phyloP scores from a whole-genome alignment of 179 eudicot genomes.

The Patellifolia procumbens region DNA sequence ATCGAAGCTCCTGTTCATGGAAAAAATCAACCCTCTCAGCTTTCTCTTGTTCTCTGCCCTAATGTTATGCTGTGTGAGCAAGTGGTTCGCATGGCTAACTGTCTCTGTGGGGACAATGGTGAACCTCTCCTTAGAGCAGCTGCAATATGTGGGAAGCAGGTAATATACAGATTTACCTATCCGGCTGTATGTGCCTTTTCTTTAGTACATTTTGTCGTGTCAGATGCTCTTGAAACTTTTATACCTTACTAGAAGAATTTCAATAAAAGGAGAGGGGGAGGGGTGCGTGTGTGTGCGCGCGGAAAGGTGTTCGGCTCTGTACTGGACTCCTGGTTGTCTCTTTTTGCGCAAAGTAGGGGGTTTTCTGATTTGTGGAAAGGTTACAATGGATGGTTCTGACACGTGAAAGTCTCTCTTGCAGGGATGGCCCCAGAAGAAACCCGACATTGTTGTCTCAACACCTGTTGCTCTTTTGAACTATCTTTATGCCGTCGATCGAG shows the following conservation, averaged over 20 bases:
- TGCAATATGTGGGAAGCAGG: constrained; percentile 93
- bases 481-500: constrained; percentile 68
- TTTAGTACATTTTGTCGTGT: not conserved
- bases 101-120: constrained; percentile 54
- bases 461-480: constrained; percentile 89
- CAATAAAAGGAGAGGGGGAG: not conserved
- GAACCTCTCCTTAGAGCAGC: constrained; percentile 71
- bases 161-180: constrained; percentile 24
- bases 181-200: not conserved
- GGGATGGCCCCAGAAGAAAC: constrained; percentile 84
- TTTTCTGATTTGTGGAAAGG: not conserved
- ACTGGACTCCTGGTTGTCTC: too few relatives aligned
- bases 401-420: constrained; percentile 34
- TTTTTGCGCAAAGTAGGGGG: too few relatives aligned
- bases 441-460: constrained; percentile 85
- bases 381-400: constrained; percentile 13
- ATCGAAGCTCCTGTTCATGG: constrained; percentile 27
- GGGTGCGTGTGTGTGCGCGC: too few relatives aligned
- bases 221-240: not conserved
- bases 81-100: constrained; percentile 92
- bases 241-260: not conserved
- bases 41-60: constrained; percentile 88
- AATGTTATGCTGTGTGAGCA: constrained; percentile 98
- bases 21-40: constrained; percentile 27
- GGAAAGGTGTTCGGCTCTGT: not conserved